Conservation (phyloP, 2,329 filamentous ascomycete genomes). For the Alternaria triticina region DNA sequence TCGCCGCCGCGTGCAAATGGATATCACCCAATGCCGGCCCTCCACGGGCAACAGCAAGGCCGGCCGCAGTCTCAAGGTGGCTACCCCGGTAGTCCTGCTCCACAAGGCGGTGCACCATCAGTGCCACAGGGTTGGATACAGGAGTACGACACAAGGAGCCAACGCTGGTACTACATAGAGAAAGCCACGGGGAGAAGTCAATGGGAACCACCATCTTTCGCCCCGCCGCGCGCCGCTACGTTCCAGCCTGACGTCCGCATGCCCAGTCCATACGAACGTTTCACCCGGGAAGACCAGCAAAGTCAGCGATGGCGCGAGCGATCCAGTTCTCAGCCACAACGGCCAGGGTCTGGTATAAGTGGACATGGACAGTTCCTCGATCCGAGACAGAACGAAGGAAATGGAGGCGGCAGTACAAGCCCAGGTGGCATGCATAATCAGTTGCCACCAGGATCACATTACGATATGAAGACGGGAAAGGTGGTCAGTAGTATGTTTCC, state of each 20-base stretch:
- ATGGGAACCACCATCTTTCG: slow-evolving; percentile 58
- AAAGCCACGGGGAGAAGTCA: slow-evolving; percentile 65
- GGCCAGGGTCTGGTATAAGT: not conserved
- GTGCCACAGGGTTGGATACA: slow-evolving; percentile 61
- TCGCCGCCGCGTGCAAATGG: slow-evolving; percentile 9
- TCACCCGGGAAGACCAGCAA: not conserved
- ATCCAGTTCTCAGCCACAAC: slow-evolving; percentile 10
- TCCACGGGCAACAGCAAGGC: not conserved
- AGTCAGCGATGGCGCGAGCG: not conserved
- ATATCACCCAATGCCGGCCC: slow-evolving; percentile 11
- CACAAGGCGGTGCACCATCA: slow-evolving; percentile 17
- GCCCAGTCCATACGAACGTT: slow-evolving; percentile 1
- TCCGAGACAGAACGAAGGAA: not conserved
- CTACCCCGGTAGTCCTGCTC: slow-evolving; percentile 6
- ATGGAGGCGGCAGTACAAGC: slow-evolving; percentile 4
- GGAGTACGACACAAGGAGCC: slow-evolving; percentile 65
- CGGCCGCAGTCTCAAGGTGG: slow-evolving; percentile 4
- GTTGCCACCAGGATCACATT: slow-evolving; percentile 19
- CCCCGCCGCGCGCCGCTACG: not conserved
- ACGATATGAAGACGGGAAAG: slow-evolving; percentile 22
- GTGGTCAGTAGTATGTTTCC: slow-evolving; percentile 23
- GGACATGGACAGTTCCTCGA: slow-evolving; percentile 6
- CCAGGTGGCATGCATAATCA: not conserved
- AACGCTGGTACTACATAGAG: slow-evolving; percentile 70
- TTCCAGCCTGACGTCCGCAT: slow-evolving; percentile 5